Conservation (phyloP, 1,139 yeast species). For the Taphrina communis region DNA sequence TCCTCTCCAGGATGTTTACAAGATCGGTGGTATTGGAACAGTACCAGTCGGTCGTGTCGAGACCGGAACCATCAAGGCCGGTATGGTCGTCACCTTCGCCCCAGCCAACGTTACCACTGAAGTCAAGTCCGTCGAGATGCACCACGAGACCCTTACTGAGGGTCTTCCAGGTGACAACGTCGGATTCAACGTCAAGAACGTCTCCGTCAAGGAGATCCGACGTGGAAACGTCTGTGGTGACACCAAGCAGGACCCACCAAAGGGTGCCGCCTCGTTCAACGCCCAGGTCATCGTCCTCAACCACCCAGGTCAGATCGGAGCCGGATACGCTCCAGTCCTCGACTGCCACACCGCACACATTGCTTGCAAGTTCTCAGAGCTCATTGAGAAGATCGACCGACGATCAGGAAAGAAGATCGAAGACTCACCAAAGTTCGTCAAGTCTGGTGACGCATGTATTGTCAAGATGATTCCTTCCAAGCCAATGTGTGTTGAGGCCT, state of each 20-base stretch:
- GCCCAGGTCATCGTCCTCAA: conserved; percentile 89
- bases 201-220: conserved; percentile 90
- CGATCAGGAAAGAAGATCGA: conserved; percentile 89
- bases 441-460: conserved; percentile 93
- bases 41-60: conserved; percentile 95
- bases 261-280: conserved; percentile 79
- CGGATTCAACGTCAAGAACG: conserved; percentile 94
- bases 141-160: conserved; percentile 83
- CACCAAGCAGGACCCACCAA: conserved; percentile 93
- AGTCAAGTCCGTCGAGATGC: conserved; percentile 93
- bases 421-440: conserved; percentile 82
- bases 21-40: conserved; percentile 92
- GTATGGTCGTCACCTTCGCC: conserved; percentile 88
- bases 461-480: conserved; percentile 90
- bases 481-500: conserved; percentile 97
- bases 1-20: conserved; percentile 90
- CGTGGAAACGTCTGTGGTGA: conserved; percentile 97
- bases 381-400: conserved; percentile 89
- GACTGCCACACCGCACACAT: conserved; percentile 96
- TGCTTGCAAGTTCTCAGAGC: conserved; percentile 87
- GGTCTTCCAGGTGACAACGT: conserved; percentile 90
- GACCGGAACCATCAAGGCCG: conserved; percentile 90
- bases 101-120: conserved; percentile 93
- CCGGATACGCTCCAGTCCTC: conserved; percentile 91
- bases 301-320: conserved; percentile 93